A percentile compares a stretch with the other conserved stretches of the same genome.
Conservation (phyloP, 768 basidiomycete species). For the Kwoniella europaea region DNA sequence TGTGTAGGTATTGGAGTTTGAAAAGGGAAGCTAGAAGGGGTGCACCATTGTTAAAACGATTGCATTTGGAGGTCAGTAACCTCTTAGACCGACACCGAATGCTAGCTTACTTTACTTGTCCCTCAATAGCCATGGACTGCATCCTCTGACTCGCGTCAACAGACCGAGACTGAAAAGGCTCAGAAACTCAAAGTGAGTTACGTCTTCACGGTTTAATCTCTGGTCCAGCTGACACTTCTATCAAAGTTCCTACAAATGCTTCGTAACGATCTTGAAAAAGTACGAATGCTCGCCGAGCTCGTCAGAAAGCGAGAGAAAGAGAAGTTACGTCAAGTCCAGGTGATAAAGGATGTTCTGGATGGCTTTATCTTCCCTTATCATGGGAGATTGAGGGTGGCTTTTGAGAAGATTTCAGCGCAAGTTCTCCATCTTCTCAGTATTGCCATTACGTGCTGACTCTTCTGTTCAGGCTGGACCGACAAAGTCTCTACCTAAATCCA, state of each 20-base stretch:
- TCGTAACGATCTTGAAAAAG: slow-evolving; percentile 74
- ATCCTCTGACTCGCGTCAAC: slow-evolving; percentile 65
- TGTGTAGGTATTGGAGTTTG: slow-evolving; percentile 95
- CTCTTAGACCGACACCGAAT: background rate
- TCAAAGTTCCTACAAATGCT: slow-evolving; percentile 67
- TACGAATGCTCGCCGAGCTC: slow-evolving; percentile 70
- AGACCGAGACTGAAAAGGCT: slow-evolving; percentile 80
- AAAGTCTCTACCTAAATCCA: slow-evolving; percentile 74
- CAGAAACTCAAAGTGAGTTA: slow-evolving; percentile 76
- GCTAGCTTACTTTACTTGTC: slow-evolving; percentile 16
- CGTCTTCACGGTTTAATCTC: background rate
- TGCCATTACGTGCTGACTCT: background rate
- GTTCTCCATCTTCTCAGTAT: slow-evolving; percentile 43
- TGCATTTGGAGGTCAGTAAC: slow-evolving; percentile 76
- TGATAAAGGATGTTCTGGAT: slow-evolving; percentile 71
- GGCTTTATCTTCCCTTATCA: slow-evolving; percentile 72
- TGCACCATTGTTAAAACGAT: slow-evolving; percentile 85
- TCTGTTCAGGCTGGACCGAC: slow-evolving; percentile 68
- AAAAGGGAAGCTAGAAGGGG: slow-evolving; percentile 92
- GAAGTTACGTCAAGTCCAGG: slow-evolving; percentile 69
- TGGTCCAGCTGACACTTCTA: slow-evolving; percentile 2
- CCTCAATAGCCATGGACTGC: slow-evolving; percentile 83
- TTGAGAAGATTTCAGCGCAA: slow-evolving; percentile 75
- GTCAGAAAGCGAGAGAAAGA: slow-evolving; percentile 78
- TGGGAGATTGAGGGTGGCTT: slow-evolving; percentile 65